Evolutionary conservation across 139 green algal species (phyloP), one percentile per base, ranked within the genome.

Genomic region (Nannochloris sp.): DNA sequence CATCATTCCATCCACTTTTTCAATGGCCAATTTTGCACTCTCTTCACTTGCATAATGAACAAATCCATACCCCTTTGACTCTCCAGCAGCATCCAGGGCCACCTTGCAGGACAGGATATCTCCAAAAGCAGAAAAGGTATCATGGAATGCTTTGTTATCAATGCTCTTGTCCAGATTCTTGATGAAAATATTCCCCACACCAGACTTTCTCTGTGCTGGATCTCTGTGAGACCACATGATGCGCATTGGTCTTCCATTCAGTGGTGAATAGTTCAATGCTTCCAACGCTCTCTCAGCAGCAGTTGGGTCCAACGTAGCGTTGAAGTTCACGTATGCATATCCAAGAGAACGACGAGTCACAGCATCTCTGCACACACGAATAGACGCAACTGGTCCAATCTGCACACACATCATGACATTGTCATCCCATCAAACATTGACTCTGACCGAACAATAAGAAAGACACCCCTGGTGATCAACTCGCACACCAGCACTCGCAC

Each of bases 311-410:
- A 93, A 61, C 6, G 76, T 72, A 54, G 68, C 74, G 75, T 94
- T 96, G 84, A 90, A 96, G 80, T 96, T 96, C 16, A 96, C 89
- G 64, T 96, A 96, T 15, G 87, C 90, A 60, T 96, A 96, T 73
- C 90, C 90, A 64, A 96, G 77, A 2, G 89, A 96, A 67, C 88
- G 84, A 62, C 87, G 81, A 21, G 90, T 96, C 11, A 96, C 87
- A 14, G 88, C 83, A 68, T 96, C 89, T 19, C 89, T 86, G 84
- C 90, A 96, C 19, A 96, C 88, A 50, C 88, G 81, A 69, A 96
- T 93, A 62, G 86, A 94, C 23, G 82, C 83, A 15, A 96, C 89
- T 19, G 87, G 86, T 36, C 90, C 90, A 23, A 94, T 74, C 89
- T 96, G 83, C 62, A 69, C 37, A 21, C 19, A n/a, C 21, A 14